Evolutionary conservation across 2,329 filamentous ascomycete species (phyloP), one percentile per base, ranked within the genome.

Genomic region (Parastagonospora avenae): DNA sequence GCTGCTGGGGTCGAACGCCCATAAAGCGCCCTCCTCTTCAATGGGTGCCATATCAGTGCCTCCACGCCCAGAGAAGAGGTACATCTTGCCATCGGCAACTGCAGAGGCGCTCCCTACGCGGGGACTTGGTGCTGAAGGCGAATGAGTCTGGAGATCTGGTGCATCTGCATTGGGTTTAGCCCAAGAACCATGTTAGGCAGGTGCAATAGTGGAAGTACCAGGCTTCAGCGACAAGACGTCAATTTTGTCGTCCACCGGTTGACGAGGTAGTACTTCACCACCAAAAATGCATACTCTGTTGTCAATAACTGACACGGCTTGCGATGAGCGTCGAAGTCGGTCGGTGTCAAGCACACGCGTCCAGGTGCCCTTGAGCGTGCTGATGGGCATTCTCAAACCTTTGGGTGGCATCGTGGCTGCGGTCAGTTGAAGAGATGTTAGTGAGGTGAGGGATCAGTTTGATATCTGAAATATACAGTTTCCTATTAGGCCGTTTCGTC

Each of bases 31-130:
- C 9, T 78, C 71, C 65, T 96, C 91, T 45, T 92, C 84, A 9
- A 96, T 78, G 0, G 90, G 85, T 1, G 82, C 77, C 83, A 90
- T 87, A 27, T 84, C 85, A 2, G 80, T 74, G 0, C 88, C 88
- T 30, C 88, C 87, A 38, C 90, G 85, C 8, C 92, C 91, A 41
- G 90, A 91, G 72, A 92, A 96, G 36, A 95, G 58, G 74, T 93
- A 93, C 63, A 95, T 85, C 16, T 85, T 85, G 38, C 82, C 81
- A 50, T 86, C 81, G 50, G 94, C 82, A 1, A 85, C 81, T 10
- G 87, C 83, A 0, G 87, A 84, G 30, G 90, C 87, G 59, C 91
- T 84, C 15, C 91, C 91, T 2, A 92, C 84, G 15, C 91, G 84
- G 2, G 90, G 80, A 1, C 79, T 73, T 0, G 91, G 90, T 1